A percentile compares a stretch with the other conserved stretches of the same genome.
Evolutionary conservation across 441 rosid genomes (phyloP).

Genomic region (Arabidopsis hybrid): DNA sequence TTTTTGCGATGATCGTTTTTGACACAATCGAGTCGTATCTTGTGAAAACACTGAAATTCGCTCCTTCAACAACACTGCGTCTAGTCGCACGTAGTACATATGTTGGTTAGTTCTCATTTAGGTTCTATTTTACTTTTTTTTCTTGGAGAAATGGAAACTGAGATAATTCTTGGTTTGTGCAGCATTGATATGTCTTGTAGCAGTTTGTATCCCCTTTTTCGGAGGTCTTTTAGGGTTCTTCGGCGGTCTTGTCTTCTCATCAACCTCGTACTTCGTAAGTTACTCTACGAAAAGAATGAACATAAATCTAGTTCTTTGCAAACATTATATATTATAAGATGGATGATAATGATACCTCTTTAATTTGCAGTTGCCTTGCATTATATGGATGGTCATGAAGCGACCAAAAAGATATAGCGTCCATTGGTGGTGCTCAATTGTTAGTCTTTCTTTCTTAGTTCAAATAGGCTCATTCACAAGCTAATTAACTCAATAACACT

Average conservation of each 20-base stretch:
- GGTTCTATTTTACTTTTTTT: neutral
- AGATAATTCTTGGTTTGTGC: constrained; percentile 23
- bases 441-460: constrained; percentile 36
- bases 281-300: neutral
- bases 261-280: constrained; percentile 52
- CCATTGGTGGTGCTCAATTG: constrained; percentile 50
- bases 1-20: constrained; percentile 56
- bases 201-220: constrained; percentile 53
- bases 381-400: constrained; percentile 48
- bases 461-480: constrained; percentile 5
- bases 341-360: neutral
- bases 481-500: neutral
- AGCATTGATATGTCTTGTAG: constrained; percentile 48
- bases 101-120: constrained; percentile 46
- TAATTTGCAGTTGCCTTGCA: constrained; percentile 50
- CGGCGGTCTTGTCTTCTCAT: constrained; percentile 53
- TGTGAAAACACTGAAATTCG: constrained; percentile 36
- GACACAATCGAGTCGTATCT: constrained; percentile 51
- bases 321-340: neutral
- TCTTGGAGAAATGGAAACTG: constrained; percentile 2
- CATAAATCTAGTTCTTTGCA: neutral
- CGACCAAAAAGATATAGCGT: constrained; percentile 41
- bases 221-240: constrained; percentile 53
- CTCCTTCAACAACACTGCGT: constrained; percentile 49
- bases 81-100: constrained; percentile 50